phyloP scores from a whole-genome alignment of 148 eudicot species.

The Fagopyrum homotropicum region DNA sequence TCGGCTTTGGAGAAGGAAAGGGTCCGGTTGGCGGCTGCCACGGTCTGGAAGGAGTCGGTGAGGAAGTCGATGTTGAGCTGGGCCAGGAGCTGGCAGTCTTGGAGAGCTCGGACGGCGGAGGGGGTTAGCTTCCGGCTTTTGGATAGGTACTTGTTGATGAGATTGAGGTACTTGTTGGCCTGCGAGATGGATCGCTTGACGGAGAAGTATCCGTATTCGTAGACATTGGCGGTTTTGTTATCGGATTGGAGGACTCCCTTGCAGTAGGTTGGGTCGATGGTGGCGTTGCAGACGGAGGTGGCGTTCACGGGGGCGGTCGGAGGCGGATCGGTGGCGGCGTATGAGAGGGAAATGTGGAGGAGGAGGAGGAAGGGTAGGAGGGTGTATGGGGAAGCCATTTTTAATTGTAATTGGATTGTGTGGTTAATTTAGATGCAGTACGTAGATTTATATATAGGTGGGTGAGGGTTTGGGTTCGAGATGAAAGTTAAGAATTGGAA shows the following conservation, averaged over 20 bases:
- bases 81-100: conserved; percentile 43
- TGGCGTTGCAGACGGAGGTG: conserved; percentile 30
- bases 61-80: conserved; percentile 39
- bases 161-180: conserved; percentile 24
- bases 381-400: neutral
- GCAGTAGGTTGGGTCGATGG: conserved; percentile 46
- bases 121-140: conserved; percentile 22
- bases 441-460: neutral
- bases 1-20: conserved; percentile 35
- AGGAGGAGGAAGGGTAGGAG: conserved; percentile 12
- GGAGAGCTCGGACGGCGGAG: conserved; percentile 34
- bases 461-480: neutral
- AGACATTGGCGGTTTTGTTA: conserved; percentile 32
- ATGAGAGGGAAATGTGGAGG: conserved; percentile 11
- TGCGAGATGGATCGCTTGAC: conserved; percentile 34
- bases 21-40: conserved; percentile 21
- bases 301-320: conserved; percentile 16
- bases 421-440: neutral
- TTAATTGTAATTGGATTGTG: neutral
- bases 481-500: neutral
- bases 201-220: conserved; percentile 43
- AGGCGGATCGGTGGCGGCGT: conserved; percentile 1
- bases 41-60: conserved; percentile 20
- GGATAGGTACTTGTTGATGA: conserved; percentile 32
- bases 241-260: conserved; percentile 27